These are phyloP conservation scores for Xerocomellus chrysenteron DNA, from an alignment of 768 basidiomycete species.

Conservation along the genomic window DNA sequence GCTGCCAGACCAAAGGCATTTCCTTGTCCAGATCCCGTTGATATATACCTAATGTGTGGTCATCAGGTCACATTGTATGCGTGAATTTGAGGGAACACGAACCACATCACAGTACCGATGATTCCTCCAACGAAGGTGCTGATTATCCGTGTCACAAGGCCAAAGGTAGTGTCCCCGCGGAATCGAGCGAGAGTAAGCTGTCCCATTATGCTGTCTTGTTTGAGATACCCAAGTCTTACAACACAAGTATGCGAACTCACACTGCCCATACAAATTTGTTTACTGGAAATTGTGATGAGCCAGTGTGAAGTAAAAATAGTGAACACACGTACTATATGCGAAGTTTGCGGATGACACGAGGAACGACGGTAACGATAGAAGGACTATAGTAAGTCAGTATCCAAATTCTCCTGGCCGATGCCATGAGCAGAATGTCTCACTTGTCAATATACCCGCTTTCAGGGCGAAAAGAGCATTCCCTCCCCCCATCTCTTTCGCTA, in stretches of 20 bases:
- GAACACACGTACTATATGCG: constrained; percentile 51
- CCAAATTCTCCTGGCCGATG: background rate
- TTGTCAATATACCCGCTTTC: constrained; percentile 67
- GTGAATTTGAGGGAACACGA: constrained; percentile 15
- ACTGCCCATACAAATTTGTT: constrained; percentile 72
- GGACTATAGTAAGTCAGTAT: constrained; percentile 36
- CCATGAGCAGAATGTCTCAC: constrained; percentile 32
- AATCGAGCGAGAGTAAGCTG: constrained; percentile 71
- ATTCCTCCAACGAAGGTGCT: constrained; percentile 68
- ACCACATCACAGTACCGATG: constrained; percentile 69
- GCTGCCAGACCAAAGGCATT: constrained; percentile 72
- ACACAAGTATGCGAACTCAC: constrained; percentile 36
- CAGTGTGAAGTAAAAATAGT: background rate
- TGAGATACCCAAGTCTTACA: background rate
- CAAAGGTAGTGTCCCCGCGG: constrained; percentile 73
- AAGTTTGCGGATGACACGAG: constrained; percentile 52
- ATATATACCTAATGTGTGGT: constrained; percentile 56
- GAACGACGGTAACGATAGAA: constrained; percentile 60
- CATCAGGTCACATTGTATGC: background rate
- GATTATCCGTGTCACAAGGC: constrained; percentile 55
- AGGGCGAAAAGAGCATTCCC: constrained; percentile 70
- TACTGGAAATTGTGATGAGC: constrained; percentile 34
- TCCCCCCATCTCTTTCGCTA: constrained; percentile 39
- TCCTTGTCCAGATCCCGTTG: constrained; percentile 56
- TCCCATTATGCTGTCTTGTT: constrained; percentile 58